These are phyloP conservation scores for Margaritispora aquatica DNA, from an alignment of 495 filamentous ascomycete species.

Conservation along the genomic window DNA sequence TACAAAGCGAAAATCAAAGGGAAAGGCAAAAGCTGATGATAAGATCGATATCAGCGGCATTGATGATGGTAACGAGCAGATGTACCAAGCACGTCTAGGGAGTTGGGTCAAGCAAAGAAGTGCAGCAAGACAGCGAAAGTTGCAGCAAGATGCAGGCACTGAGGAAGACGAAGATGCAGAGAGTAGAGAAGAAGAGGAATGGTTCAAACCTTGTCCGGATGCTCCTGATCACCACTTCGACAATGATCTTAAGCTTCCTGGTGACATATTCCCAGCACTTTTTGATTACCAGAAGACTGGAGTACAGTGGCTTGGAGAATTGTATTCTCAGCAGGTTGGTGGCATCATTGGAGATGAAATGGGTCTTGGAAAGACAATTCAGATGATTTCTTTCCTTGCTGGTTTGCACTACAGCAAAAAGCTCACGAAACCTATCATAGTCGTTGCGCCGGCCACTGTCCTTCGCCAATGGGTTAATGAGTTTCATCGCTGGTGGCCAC, in stretches of 20 bases:
- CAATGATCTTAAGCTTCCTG: conserved; percentile 73
- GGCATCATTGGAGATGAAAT: conserved; percentile 98
- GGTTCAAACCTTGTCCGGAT: conserved; percentile 79
- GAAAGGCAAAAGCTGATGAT: conserved; percentile 35
- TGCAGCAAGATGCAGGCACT: conserved; percentile 27
- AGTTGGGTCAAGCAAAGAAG: conserved; percentile 68
- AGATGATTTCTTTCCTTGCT: conserved; percentile 86
- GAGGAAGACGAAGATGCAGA: conserved; percentile 24
- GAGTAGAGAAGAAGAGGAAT: conserved; percentile 57
- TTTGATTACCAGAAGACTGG: conserved; percentile 96
- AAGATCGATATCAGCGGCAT: conserved; percentile 66
- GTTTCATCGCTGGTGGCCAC: conserved; percentile 97
- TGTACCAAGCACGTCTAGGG: conserved; percentile 71
- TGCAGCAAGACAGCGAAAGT: conserved; percentile 34
- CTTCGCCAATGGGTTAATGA: conserved; percentile 98
- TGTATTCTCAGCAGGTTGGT: conserved; percentile 81
- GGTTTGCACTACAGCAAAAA: conserved; percentile 84
- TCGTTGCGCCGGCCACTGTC: conserved; percentile 90
- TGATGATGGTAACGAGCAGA: conserved; percentile 85
- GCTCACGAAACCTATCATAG: conserved; percentile 73
- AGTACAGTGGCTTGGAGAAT: conserved; percentile 93
- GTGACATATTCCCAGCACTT: conserved; percentile 82
- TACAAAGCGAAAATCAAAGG: conserved; percentile 24
- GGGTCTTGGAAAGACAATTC: conserved; percentile 95
- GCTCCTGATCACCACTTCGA: conserved; percentile 65